Conservation (phyloP, 257 asterid species). For the Capsicum pubescens region DNA sequence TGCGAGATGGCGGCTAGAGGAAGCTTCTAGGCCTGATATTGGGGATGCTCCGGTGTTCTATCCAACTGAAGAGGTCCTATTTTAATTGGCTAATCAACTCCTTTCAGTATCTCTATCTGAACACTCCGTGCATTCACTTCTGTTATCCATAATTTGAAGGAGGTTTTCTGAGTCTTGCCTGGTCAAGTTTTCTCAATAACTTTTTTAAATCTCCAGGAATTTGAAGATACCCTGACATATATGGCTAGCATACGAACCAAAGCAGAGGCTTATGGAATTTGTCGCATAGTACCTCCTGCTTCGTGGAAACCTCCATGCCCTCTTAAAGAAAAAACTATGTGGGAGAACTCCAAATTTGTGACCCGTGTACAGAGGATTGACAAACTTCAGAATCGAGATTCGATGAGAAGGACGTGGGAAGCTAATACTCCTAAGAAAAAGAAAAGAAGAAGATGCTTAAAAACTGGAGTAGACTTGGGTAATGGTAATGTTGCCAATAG, state of each 20-base stretch:
- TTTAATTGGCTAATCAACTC: conserved; percentile 22
- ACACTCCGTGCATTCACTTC: background rate
- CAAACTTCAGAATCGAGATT: conserved; percentile 86
- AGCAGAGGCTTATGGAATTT: conserved; percentile 88
- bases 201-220: conserved; percentile 62
- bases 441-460: conserved; percentile 73
- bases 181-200: conserved; percentile 32
- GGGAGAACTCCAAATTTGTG: conserved; percentile 75
- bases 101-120: conserved; percentile 16
- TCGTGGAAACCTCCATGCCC: conserved; percentile 97
- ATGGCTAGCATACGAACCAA: conserved; percentile 81
- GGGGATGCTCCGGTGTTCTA: conserved; percentile 89
- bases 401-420: conserved; percentile 64
- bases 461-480: conserved; percentile 56
- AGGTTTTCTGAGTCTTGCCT: background rate
- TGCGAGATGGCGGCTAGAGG: conserved; percentile 90
- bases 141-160: background rate
- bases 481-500: conserved; percentile 53
- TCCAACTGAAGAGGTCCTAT: conserved; percentile 91
- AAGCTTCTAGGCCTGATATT: conserved; percentile 73
- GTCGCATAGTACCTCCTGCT: conserved; percentile 97
- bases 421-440: conserved; percentile 64
- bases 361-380: conserved; percentile 93
- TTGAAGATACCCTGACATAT: conserved; percentile 80
- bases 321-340: conserved; percentile 60